These are phyloP conservation scores for Starmerella bombi DNA, from an alignment of 805 yeast species.

Conservation along the genomic window DNA sequence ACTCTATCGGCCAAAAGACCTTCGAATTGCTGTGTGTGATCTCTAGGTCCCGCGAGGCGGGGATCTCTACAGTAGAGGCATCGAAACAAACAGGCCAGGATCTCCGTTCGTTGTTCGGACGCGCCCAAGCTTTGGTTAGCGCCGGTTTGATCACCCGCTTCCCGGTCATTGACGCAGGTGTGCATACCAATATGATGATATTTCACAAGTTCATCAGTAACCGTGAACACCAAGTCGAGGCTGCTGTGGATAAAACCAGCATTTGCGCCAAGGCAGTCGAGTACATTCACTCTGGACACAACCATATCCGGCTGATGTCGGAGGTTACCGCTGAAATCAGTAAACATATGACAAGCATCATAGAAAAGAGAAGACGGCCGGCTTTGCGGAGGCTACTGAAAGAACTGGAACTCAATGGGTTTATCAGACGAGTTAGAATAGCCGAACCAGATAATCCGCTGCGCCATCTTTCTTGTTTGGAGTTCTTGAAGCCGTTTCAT, in stretches of 20 bases:
- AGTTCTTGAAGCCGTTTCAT: slow-evolving; percentile 23
- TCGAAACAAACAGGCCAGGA: slow-evolving; percentile 31
- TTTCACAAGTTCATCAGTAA: slow-evolving; percentile 9
- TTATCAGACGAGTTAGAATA: slow-evolving; percentile 26
- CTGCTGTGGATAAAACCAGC: slow-evolving; percentile 16
- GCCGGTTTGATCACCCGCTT: slow-evolving; percentile 27
- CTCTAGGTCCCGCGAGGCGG: slow-evolving; percentile 31
- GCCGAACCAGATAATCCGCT: slow-evolving; percentile 24
- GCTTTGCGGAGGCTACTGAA: slow-evolving; percentile 21
- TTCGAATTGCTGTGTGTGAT: slow-evolving; percentile 30
- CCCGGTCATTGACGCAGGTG: slow-evolving; percentile 26
- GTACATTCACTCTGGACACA: slow-evolving; percentile 24
- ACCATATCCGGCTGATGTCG: slow-evolving; percentile 26
- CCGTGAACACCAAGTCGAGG: not conserved
- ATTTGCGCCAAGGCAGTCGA: slow-evolving; percentile 23
- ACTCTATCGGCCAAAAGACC: slow-evolving; percentile 27
- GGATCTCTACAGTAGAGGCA: slow-evolving; percentile 29
- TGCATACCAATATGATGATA: slow-evolving; percentile 27
- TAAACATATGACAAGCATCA: slow-evolving; percentile 20
- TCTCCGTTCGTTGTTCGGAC: slow-evolving; percentile 29
- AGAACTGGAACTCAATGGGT: slow-evolving; percentile 22
- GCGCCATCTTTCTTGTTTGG: slow-evolving; percentile 28
- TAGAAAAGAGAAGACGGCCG: slow-evolving; percentile 19
- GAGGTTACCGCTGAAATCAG: slow-evolving; percentile 32
- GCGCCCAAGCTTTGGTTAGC: slow-evolving; percentile 25